Conservation (phyloP, 1,284 basidiomycete genomes). For the Fomitopsis pinicola region DNA sequence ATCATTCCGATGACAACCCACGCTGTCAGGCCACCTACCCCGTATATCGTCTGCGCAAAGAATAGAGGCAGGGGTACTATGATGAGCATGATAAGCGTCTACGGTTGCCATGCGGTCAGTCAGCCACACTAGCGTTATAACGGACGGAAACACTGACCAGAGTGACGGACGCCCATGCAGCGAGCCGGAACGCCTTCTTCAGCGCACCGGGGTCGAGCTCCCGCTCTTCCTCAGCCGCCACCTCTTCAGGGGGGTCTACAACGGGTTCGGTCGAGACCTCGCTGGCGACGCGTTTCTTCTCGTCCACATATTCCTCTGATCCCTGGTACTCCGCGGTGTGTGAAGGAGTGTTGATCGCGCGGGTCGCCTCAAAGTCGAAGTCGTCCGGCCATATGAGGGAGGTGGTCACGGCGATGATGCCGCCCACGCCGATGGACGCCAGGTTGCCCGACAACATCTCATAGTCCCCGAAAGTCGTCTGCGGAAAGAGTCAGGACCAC, state of each 20-base stretch:
- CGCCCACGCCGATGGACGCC: slow-evolving; percentile 80
- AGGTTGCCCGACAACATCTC: slow-evolving; percentile 88
- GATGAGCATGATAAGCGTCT: slow-evolving; percentile 66
- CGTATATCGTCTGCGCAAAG: slow-evolving; percentile 73
- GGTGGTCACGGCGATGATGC: slow-evolving; percentile 63
- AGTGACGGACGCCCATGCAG: slow-evolving; percentile 63
- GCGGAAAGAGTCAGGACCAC: slow-evolving; percentile 9
- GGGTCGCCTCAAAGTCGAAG: slow-evolving; percentile 77
- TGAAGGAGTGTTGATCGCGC: slow-evolving; percentile 60
- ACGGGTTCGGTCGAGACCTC: slow-evolving; percentile 25
- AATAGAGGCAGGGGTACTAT: slow-evolving; percentile 82
- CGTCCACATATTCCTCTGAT: slow-evolving; percentile 28
- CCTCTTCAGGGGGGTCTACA: slow-evolving; percentile 30
- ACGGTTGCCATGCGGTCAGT: neutral
- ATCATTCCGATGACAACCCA: slow-evolving; percentile 80
- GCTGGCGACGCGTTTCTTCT: slow-evolving; percentile 35
- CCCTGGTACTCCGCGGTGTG: slow-evolving; percentile 16
- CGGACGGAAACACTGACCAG: slow-evolving; percentile 44
- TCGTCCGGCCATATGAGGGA: slow-evolving; percentile 73
- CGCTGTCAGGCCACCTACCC: slow-evolving; percentile 61
- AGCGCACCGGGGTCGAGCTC: slow-evolving; percentile 62
- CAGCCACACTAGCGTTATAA: neutral
- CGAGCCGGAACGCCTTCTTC: slow-evolving; percentile 73
- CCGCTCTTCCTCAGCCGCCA: slow-evolving; percentile 39
- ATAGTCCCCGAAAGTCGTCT: slow-evolving; percentile 58